Base-by-base conservation (phyloP, 441 rosid species). In the Omphalea diandra region DNA sequence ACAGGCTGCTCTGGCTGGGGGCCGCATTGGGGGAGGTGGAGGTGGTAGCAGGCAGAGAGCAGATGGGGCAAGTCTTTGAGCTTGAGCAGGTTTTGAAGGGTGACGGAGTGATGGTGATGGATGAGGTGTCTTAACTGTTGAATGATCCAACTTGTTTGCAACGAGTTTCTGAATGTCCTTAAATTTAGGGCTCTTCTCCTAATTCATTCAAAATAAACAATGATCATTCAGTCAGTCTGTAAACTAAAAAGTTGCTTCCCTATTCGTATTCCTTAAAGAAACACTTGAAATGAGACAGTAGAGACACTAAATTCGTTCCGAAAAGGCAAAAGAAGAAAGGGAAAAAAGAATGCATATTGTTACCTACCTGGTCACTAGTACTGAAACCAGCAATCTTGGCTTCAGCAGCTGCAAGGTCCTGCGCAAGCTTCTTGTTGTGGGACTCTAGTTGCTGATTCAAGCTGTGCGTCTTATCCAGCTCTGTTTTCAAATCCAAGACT, bases 131-230 rank as follows among this genome's bases (percentile, higher is more conserved):
- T 56, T 83, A 61, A 56, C 76, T 69, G 75, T 79, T 18, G 91
- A 76, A 22, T 78, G 80, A 73, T 88, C 91, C 65, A 90, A 77
- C 80, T 90, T 87, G 81, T 78, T 81, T 61, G 91, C 88, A 11
- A 87, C 84, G 67, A 86, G 75, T 61, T 76, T 87, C 80, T 90
- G 97, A 46, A 92, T 83, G 82, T 88, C 91, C 82, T 84, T 87
- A 52, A 89, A 93, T 70, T 82, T 86, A 7, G 80, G 83, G 75
- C 82, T 85, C 71, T 74, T 81, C 64, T 75, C 63, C 65, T 72
- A 58, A 68, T 61, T 69, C 70, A 65, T 40, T 50, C 27, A 49
- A 65, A 33, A 35, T n/a, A 56, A 53, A 44, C 7, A 22, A 29
- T 27, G 5, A 54, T 14, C 7, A 12, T n/a, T 5, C 20, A 57